Evolutionary conservation across 768 basidiomycete species (phyloP).

Genomic region (Hericium alpestre): DNA sequence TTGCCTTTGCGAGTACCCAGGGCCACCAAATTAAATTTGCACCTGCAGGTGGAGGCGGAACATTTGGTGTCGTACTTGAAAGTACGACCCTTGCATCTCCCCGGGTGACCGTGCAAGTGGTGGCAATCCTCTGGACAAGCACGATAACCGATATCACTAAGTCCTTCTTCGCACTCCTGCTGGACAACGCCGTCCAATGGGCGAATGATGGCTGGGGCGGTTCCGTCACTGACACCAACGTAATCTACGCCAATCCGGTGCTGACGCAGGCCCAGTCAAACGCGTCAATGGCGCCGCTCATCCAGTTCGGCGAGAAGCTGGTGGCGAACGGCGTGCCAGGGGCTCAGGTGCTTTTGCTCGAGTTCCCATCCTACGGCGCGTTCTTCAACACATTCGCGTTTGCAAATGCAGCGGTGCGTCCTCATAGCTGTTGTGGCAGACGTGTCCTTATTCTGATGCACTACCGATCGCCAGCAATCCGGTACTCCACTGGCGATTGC

Average conservation of each 20-base stretch:
- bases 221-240: conserved; percentile 18
- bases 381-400: conserved; percentile 31
- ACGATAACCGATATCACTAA: background rate
- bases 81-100: conserved; percentile 8
- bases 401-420: conserved; percentile 26
- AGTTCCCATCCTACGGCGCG: conserved; percentile 31
- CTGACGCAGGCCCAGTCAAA: conserved; percentile 1
- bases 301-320: conserved; percentile 7
- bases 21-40: background rate
- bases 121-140: conserved; percentile 1
- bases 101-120: conserved; percentile 7
- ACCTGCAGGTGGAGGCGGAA: conserved; percentile 10
- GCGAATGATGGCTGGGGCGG: conserved; percentile 40
- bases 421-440: background rate
- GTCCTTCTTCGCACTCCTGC: conserved; percentile 25
- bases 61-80: conserved; percentile 12
- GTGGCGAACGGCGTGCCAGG: conserved; percentile 7
- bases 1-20: background rate
- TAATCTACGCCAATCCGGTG: conserved; percentile 9
- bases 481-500: conserved; percentile 31
- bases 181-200: conserved; percentile 30
- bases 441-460: background rate
- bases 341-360: conserved; percentile 22
- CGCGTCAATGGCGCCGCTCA: conserved; percentile 6
- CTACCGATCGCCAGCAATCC: conserved; percentile 20